Percentiles rank a stretch among this genome's conserved stretches.
phyloP scores from a whole-genome alignment of 1,284 basidiomycete species.

The Microbotryum silenes-acaulis region DNA sequence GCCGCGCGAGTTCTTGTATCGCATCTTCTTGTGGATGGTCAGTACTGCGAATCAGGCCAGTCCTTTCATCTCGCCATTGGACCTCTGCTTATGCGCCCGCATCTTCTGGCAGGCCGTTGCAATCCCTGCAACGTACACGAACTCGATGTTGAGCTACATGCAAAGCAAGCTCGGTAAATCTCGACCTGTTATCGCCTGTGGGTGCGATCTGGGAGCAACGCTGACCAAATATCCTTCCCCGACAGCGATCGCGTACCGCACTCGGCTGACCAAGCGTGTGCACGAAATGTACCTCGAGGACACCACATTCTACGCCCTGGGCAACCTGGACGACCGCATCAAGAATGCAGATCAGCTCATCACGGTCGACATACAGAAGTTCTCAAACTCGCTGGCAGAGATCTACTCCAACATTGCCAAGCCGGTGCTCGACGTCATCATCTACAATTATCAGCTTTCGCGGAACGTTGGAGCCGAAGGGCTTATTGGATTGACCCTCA shows the following conservation, averaged over 20 bases:
- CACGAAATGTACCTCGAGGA: conserved; percentile 78
- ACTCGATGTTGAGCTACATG: conserved; percentile 89
- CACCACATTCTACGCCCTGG: conserved; percentile 83
- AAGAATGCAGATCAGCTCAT: conserved; percentile 98
- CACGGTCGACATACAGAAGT: conserved; percentile 90
- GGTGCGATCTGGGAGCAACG: not conserved
- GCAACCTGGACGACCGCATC: conserved; percentile 86
- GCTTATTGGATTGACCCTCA: conserved; percentile 69
- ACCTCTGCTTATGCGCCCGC: not conserved
- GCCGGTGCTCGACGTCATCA: conserved; percentile 72
- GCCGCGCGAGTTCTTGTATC: conserved; percentile 67
- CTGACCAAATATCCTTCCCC: not conserved
- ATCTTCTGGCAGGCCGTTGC: conserved; percentile 29
- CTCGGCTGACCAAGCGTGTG: conserved; percentile 73
- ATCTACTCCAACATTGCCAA: conserved; percentile 93
- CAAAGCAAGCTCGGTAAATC: conserved; percentile 66
- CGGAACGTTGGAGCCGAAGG: conserved; percentile 93
- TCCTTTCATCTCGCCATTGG: not conserved
- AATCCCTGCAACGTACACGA: conserved; percentile 70
- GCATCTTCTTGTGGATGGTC: conserved; percentile 81
- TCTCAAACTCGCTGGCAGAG: conserved; percentile 81
- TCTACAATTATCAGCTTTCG: conserved; percentile 94
- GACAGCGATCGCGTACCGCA: conserved; percentile 75
- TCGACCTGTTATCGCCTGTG: too few relatives aligned
- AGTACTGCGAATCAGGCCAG: not conserved